Evolutionary conservation across 306 rosid species (phyloP).

Genomic region (Clitoria ternatea): DNA sequence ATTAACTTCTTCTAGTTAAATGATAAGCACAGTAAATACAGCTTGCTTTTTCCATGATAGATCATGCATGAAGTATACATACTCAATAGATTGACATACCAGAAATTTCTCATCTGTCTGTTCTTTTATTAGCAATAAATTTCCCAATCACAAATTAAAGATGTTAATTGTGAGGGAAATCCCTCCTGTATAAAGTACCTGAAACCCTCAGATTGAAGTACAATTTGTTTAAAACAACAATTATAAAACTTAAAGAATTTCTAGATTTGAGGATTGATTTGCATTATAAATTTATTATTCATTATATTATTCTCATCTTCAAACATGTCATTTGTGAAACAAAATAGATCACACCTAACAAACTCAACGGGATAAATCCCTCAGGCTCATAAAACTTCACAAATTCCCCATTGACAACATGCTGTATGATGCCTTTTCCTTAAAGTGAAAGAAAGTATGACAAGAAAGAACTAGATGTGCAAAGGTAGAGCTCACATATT

Average conservation of each 20-base stretch:
- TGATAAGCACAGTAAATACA: neutral
- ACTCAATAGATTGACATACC: neutral
- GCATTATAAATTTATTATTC: neutral
- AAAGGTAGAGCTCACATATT: constrained; percentile 64
- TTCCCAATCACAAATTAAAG: neutral
- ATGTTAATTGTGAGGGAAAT: neutral
- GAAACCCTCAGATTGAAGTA: neutral
- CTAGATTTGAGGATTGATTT: neutral
- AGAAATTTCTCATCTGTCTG: neutral
- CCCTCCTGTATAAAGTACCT: neutral
- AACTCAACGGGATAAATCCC: neutral
- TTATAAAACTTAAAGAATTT: neutral
- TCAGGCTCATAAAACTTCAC: neutral
- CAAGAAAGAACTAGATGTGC: neutral
- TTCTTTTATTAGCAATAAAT: constrained; percentile 3
- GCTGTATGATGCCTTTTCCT: neutral
- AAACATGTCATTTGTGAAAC: neutral
- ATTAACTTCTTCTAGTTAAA: neutral
- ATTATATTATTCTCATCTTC: neutral
- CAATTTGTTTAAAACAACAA: neutral
- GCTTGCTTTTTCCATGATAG: neutral
- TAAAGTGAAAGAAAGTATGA: neutral
- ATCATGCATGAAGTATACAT: neutral
- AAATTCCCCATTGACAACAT: neutral
- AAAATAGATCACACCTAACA: neutral